phyloP scores from a whole-genome alignment of 352 stramenopile genomes.

The Phytophthora sojae region DNA sequence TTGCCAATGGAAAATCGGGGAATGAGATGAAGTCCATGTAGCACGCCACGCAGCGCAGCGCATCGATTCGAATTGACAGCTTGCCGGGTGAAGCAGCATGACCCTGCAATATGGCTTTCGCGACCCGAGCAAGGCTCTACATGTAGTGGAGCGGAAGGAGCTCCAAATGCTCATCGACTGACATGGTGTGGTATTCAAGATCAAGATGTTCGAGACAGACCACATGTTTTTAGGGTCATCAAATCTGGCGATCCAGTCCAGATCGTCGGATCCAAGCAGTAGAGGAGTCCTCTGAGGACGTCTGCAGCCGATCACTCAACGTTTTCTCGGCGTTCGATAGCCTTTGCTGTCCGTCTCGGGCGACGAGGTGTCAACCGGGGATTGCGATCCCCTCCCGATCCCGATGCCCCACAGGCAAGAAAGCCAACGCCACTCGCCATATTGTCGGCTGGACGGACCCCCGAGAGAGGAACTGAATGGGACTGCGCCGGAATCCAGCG shows the following conservation, averaged over 20 bases:
- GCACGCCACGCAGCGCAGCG: not conserved
- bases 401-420: not conserved
- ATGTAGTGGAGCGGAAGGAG: not conserved
- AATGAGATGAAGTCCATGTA: slow-evolving; percentile 4
- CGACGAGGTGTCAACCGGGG: not conserved
- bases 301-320: not conserved
- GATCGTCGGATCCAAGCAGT: not conserved
- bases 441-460: not conserved
- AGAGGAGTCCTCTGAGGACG: not conserved
- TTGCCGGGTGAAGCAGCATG: not conserved
- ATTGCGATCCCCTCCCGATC: not conserved
- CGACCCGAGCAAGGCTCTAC: not conserved
- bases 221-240: not conserved
- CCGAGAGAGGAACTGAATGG: not conserved
- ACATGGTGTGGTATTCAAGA: not conserved
- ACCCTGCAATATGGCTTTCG: not conserved
- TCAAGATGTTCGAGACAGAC: not conserved
- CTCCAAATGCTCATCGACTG: not conserved
- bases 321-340: not conserved
- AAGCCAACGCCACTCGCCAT: not conserved
- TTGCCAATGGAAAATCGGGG: not conserved
- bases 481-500: slow-evolving; percentile 3
- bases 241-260: not conserved
- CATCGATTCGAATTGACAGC: not conserved
- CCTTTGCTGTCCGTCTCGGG: not conserved